Conservation (phyloP, 2,329 filamentous ascomycete genomes). For the Fusarium pininemorale region DNA sequence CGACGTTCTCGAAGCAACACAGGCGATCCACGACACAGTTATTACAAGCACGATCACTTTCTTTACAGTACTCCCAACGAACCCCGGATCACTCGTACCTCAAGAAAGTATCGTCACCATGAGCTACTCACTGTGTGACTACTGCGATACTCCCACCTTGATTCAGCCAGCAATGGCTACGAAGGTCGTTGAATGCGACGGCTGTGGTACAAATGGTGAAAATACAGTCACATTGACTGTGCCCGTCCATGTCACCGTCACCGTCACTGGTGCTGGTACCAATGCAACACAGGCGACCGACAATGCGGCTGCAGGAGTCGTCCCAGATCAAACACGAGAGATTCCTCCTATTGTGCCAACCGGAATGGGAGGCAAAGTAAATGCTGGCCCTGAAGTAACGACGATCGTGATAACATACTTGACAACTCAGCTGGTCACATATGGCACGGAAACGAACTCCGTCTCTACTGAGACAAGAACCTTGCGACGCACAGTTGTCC, state of each 20-base stretch:
- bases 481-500: conserved; percentile 19
- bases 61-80: conserved; percentile 43
- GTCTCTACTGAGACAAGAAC: conserved; percentile 21
- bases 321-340: not conserved
- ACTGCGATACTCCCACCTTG: conserved; percentile 28
- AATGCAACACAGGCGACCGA: not conserved
- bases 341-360: conserved; percentile 10
- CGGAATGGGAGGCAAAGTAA: not conserved
- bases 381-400: conserved; percentile 2
- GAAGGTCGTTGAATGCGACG: conserved; percentile 31
- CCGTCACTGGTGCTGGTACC: not conserved
- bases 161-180: conserved; percentile 36
- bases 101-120: conserved; percentile 48
- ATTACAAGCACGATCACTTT: conserved; percentile 38
- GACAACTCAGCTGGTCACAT: conserved; percentile 19
- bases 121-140: conserved; percentile 34
- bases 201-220: conserved; percentile 37
- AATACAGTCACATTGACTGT: conserved; percentile 38
- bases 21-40: not conserved
- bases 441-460: conserved; percentile 5
- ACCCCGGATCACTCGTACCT: conserved; percentile 45
- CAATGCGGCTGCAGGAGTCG: not conserved
- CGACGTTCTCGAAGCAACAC: not conserved
- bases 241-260: conserved; percentile 21
- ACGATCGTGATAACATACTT: conserved; percentile 26